Evolutionary conservation across 2,329 filamentous ascomycete species (phyloP).

Genomic region (Parascedosporium putredinis): DNA sequence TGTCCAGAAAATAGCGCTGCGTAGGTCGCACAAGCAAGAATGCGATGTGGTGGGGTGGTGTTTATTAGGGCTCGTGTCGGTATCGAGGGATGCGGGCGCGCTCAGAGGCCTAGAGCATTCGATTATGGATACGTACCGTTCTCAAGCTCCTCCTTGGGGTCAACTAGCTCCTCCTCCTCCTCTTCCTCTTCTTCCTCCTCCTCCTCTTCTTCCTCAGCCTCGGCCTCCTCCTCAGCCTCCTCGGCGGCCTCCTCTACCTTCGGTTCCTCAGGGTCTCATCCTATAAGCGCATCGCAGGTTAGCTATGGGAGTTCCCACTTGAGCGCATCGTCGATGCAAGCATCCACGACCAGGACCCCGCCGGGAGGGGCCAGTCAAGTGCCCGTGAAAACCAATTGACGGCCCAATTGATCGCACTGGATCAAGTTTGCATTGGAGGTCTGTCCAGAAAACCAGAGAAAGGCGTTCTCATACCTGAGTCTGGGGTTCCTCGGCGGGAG

Average conservation of each 20-base stretch:
- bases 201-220: slow-evolving; percentile 44
- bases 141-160: slow-evolving; percentile 80
- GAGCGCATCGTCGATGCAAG: no score
- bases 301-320: no score
- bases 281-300: not conserved
- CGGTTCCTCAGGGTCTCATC: slow-evolving; percentile 17
- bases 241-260: slow-evolving; percentile 30
- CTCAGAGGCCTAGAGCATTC: no score
- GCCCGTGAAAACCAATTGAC: not conserved
- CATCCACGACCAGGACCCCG: no score
- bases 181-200: slow-evolving; percentile 61
- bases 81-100: no score
- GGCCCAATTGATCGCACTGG: not conserved
- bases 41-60: no score
- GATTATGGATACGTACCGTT: slow-evolving; percentile 58
- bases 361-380: no score
- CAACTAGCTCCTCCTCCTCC: slow-evolving; percentile 74
- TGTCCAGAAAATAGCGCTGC: no score
- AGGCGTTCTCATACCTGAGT: slow-evolving; percentile 1
- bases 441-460: not conserved
- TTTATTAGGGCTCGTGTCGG: no score
- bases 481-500: slow-evolving; percentile 55
- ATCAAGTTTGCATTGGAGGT: not conserved
- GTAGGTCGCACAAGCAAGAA: no score
- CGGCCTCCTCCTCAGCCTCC: slow-evolving; percentile 37